phyloP scores from a whole-genome alignment of 805 yeast genomes.

The Spathaspora girioi region DNA sequence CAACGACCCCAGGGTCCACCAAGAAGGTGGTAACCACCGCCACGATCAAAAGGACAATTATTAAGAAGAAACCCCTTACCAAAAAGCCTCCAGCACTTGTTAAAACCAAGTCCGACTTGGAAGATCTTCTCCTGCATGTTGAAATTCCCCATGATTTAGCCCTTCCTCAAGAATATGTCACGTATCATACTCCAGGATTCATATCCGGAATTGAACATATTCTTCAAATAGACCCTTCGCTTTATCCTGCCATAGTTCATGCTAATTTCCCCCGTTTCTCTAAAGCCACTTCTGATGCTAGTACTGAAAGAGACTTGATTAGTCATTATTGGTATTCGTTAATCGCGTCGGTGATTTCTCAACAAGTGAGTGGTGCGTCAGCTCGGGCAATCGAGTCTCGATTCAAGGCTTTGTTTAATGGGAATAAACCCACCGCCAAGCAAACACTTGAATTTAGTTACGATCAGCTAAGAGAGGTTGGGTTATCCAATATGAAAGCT shows the following conservation, averaged over 20 bases:
- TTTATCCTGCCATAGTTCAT: conserved; percentile 30
- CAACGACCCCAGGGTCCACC: not conserved
- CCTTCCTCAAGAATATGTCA: conserved; percentile 27
- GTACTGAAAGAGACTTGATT: conserved; percentile 14
- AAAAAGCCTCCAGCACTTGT: conserved; percentile 5
- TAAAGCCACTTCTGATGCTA: not conserved
- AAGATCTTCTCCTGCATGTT: conserved; percentile 14
- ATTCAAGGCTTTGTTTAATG: conserved; percentile 32
- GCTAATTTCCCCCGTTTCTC: conserved; percentile 24
- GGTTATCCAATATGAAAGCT: conserved; percentile 66
- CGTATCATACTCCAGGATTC: conserved; percentile 30
- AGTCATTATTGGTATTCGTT: conserved; percentile 34
- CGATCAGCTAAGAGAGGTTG: conserved; percentile 57
- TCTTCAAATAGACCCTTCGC: conserved; percentile 26
- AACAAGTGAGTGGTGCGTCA: conserved; percentile 79
- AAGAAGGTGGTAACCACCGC: not conserved
- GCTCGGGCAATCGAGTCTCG: conserved; percentile 60
- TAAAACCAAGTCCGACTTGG: conserved; percentile 9
- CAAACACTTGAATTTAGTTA: conserved; percentile 36
- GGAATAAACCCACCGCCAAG: conserved; percentile 49
- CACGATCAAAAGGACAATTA: not conserved
- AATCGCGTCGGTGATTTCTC: conserved; percentile 51
- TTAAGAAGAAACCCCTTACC: not conserved
- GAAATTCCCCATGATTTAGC: conserved; percentile 11
- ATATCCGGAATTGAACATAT: conserved; percentile 28